phyloP scores from a whole-genome alignment of 2,329 filamentous ascomycete species.

The Penicillium sp. region DNA sequence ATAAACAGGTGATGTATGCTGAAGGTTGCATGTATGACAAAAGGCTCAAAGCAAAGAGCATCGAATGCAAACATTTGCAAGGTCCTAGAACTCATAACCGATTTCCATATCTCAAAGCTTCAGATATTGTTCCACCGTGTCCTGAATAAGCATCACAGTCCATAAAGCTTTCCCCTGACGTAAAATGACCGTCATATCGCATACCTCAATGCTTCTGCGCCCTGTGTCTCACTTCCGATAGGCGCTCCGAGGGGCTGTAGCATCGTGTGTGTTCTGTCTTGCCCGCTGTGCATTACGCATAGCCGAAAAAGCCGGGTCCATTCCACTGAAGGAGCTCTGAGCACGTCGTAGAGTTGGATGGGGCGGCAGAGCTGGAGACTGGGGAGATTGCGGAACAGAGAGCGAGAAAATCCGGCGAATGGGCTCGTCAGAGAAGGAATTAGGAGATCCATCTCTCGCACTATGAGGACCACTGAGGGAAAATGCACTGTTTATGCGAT shows the following conservation, averaged over 20 bases:
- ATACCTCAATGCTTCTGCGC: neutral
- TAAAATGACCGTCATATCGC: neutral
- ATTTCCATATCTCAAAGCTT: neutral
- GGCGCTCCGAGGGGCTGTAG: neutral
- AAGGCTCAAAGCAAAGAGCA: neutral
- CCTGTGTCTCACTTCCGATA: neutral
- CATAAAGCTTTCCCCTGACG: neutral
- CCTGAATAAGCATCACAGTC: neutral
- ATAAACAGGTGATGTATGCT: neutral
- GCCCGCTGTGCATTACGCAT: neutral
- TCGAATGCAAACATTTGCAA: neutral
- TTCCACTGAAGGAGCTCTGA: conserved; percentile 7
- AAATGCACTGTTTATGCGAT: neutral
- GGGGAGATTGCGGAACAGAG: neutral
- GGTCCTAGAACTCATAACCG: neutral
- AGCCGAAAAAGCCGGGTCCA: conserved; percentile 4
- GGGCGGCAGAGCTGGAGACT: neutral
- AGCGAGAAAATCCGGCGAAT: neutral
- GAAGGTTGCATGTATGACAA: neutral
- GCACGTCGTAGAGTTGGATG: conserved; percentile 2
- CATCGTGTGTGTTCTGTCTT: neutral
- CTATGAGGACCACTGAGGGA: neutral
- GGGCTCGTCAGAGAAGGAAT: neutral
- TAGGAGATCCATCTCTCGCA: conserved; percentile 4
- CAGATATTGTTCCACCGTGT: neutral